These are phyloP conservation scores for Pleurozium schreberi DNA, from an alignment of 225 moss, liverwort and hornwort genomes.

Conservation along the genomic window DNA sequence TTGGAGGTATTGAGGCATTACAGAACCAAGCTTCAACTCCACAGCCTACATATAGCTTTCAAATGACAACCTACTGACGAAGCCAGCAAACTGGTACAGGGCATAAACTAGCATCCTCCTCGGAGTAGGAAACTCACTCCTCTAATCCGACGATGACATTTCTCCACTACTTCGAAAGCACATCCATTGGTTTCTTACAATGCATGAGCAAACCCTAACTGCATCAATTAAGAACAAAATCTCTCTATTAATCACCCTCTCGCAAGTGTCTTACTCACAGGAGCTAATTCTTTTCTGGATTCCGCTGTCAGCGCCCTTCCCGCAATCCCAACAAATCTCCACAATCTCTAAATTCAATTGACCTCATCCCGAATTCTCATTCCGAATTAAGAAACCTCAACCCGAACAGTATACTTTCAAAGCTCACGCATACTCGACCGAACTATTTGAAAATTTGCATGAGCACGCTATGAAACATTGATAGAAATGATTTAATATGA, in stretches of 20 bases:
- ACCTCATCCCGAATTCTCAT: background rate
- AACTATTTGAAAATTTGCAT: background rate
- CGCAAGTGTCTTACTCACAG: background rate
- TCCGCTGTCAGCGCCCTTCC: background rate
- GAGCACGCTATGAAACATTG: background rate
- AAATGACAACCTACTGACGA: background rate
- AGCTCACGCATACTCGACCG: background rate
- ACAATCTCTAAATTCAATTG: background rate
- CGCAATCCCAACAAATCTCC: background rate
- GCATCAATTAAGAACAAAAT: background rate
- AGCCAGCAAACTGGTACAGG: background rate
- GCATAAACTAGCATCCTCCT: background rate
- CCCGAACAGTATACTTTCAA: background rate
- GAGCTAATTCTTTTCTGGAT: background rate
- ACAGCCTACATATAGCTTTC: background rate
- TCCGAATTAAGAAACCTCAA: background rate
- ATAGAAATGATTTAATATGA: background rate
- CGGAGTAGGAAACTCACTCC: background rate
- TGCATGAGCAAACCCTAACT: constrained; percentile 26
- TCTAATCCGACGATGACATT: background rate
- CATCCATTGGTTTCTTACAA: background rate
- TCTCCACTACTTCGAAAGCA: background rate
- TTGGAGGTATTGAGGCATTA: background rate
- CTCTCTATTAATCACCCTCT: background rate
- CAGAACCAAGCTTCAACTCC: background rate